Conservation (phyloP, 495 filamentous ascomycete genomes). For the Astrothelium subdiscretum region DNA sequence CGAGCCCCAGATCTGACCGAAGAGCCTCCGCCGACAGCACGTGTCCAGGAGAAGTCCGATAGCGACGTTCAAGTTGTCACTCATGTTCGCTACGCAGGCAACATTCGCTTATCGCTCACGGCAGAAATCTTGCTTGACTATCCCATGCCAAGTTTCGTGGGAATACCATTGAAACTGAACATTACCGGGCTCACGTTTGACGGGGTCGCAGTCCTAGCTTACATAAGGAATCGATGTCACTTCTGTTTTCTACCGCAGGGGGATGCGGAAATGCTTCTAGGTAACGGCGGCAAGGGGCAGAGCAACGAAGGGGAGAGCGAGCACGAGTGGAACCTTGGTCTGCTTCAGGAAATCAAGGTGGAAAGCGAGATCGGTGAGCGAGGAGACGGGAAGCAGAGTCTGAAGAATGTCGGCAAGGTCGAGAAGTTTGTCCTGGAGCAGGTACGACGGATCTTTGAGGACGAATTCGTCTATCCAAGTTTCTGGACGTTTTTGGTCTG, state of each 20-base stretch:
- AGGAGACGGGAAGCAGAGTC: conserved; percentile 78
- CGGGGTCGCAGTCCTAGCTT: conserved; percentile 81
- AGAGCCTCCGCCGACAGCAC: conserved; percentile 7
- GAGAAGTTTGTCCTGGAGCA: conserved; percentile 96
- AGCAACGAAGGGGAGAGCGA: conserved; percentile 13
- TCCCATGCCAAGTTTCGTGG: conserved; percentile 92
- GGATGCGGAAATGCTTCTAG: conserved; percentile 54
- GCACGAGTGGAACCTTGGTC: conserved; percentile 42
- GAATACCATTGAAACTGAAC: conserved; percentile 79
- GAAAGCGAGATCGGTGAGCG: conserved; percentile 94
- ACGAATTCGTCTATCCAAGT: conserved; percentile 95
- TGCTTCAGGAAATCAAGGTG: conserved; percentile 84
- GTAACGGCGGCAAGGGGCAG: conserved; percentile 19
- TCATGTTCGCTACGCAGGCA: conserved; percentile 75
- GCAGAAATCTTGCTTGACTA: conserved; percentile 94
- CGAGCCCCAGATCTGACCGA: conserved; percentile 5
- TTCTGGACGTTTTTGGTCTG: conserved; percentile 95
- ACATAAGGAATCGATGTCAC: conserved; percentile 71
- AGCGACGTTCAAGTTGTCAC: conserved; percentile 80
- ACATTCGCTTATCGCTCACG: conserved; percentile 75
- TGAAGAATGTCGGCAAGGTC: conserved; percentile 98
- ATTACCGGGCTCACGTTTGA: conserved; percentile 93
- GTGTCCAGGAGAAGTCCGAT: conserved; percentile 23
- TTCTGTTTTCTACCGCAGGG: conserved; percentile 88
- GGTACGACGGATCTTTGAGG: conserved; percentile 92